Base-by-base conservation (phyloP, 371 early-diverging fungal genomes). In the Batkoa obscura region DNA sequence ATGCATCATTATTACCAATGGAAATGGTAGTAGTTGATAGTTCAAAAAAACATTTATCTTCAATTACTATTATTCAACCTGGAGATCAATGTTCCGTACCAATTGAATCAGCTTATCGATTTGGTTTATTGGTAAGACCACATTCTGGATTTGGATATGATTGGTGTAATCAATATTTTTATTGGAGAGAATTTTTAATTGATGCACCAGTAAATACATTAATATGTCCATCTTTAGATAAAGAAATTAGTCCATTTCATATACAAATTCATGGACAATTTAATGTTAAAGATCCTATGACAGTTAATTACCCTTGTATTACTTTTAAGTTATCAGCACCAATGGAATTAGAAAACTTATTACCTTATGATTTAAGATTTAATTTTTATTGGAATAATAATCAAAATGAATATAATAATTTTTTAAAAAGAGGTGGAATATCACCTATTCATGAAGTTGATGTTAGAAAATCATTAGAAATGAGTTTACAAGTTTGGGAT, bases 321-420 rank as follows among this genome's bases (percentile, higher is more conserved):
- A 72, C 79, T 3, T 79, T 93, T 52, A 76, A 79, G 17, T 62
- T 97, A 39, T 76, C 86, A 38, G 82, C 94, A 10, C 96, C 98
- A 9, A 72, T 95, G 35, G 88, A 90, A 66, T 75, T 98, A 35
- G 96, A 98, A 69, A 98, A 98, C 61, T 66, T 94, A 41, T 67
- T 98, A 42, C 98, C 98, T 0, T 91, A 83, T 64, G 80, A 87
- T 58, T 57, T 72, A 41, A 37, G 31, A 12, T 58, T 39, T 39
- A 64, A 67, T 41, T 72, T 93, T 23, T 71, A 83, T 42, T 92
- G 91, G 67, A 81, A 83, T 60, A 75, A 75, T 1, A 64, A 70
- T 2, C n/a, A n/a, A n/a, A 82, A 86, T 52, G 70, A 72, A 59
- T 76, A 72, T 64, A 72, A 70, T 15, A 81, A 81, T 8, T 70